Percentiles rank a stretch among this genome's conserved stretches.
phyloP scores from a whole-genome alignment of 345 rosid species.

The Linum usitatissimum region DNA sequence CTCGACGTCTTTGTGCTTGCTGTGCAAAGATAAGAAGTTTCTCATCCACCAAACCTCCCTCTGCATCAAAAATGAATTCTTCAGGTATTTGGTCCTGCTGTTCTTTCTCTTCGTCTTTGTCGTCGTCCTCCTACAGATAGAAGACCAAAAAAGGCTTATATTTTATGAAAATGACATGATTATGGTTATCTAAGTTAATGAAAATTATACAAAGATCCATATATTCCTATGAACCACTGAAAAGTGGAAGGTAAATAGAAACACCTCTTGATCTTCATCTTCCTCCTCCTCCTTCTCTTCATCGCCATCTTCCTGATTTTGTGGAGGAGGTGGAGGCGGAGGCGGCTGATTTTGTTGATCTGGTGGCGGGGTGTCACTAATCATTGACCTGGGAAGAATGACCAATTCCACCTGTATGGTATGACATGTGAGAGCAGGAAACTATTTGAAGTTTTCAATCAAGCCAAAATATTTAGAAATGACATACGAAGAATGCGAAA shows the following conservation, averaged over 20 bases:
- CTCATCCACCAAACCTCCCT: slow-evolving; percentile 96
- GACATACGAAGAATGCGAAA: background rate
- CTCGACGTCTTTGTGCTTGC: slow-evolving; percentile 81
- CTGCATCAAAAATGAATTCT: slow-evolving; percentile 94
- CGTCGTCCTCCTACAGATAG: slow-evolving; percentile 49
- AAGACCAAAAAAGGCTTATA: slow-evolving; percentile 9
- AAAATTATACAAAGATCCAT: slow-evolving; percentile 9
- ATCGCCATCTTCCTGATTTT: slow-evolving; percentile 63
- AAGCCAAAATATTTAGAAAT: background rate
- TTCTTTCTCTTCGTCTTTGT: slow-evolving; percentile 76
- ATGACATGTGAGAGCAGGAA: slow-evolving; percentile 14
- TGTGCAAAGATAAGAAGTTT: slow-evolving; percentile 95
- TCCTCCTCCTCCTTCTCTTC: slow-evolving; percentile 59
- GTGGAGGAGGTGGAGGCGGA: slow-evolving; percentile 76
- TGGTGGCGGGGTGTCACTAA: slow-evolving; percentile 73
- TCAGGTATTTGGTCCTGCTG: slow-evolving; percentile 93
- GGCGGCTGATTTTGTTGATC: slow-evolving; percentile 85
- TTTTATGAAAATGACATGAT: slow-evolving; percentile 13
- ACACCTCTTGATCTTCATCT: slow-evolving; percentile 65
- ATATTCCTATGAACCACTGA: background rate
- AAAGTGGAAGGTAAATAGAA: background rate
- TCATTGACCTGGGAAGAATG: slow-evolving; percentile 85
- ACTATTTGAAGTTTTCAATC: background rate
- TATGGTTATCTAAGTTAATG: background rate
- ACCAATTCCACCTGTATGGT: slow-evolving; percentile 79